Base-by-base conservation (phyloP, 306 rosid genomes). In the Mimosa bimucronata region DNA sequence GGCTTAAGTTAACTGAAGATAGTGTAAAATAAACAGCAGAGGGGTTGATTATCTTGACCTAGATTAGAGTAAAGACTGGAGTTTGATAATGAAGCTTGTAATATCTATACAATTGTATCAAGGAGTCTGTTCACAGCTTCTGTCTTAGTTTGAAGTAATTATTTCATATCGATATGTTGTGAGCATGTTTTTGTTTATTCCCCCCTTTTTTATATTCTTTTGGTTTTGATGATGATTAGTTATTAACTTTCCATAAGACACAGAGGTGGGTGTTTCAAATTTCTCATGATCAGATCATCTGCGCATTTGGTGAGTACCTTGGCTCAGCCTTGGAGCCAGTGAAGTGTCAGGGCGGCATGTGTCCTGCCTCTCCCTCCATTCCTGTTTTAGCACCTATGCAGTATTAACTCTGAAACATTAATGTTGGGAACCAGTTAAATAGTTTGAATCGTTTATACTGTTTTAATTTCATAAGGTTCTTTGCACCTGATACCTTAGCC, bases 261-360 rank as follows among this genome's bases (percentile, higher is more conserved):
- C 19, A 10, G n/a, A 61, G 41, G 42, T 3, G 25, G 11, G 45
- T 0, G 11, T 34, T 34, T 34, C 28, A 19, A 34, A 6, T 14
- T 66, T 25, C 45, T 66, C 15, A 19, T 34, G 71, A 66, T 66
- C 71, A 34, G 71, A 29, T 34, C 44, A 66, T 66, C 45, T 18
- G 13, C 41, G 9, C 71, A 23, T 16, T 25, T 30, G 26, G 26
- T 18, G 26, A 41, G 42, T 37, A 14, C 67, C 67, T 26, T 62
- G 21, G n/a, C 38, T 41, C 42, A 6, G 23, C 69, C 46, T 19
- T 37, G 69, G 69, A 66, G 71, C 71, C 3, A 25, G 28, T 37
- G 71, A 18, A 45, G 46, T 66, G 46, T 66, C 18, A 45, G 28
- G 46, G 23, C 14, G 45, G 44, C 44, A 18, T 18, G 8, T 13